Base-by-base conservation (phyloP, 75 land plant species). In the Chamaecyparis obtusa region DNA sequence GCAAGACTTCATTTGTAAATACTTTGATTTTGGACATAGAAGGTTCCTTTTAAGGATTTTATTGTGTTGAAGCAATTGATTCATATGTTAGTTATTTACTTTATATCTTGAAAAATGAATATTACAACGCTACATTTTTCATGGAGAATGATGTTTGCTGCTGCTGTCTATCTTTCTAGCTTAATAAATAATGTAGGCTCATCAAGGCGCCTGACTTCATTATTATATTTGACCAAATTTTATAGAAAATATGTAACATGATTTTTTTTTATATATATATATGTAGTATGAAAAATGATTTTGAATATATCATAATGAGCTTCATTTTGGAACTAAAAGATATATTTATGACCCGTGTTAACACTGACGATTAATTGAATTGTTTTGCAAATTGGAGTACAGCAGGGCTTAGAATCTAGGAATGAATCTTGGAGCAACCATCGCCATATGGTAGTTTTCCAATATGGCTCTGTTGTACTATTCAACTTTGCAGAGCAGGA, bases 391-490 rank as follows among this genome's bases (percentile, higher is more conserved):
- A 78, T 39, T 78, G 37, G 81, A 78, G 81, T 24, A 33, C 43
- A 78, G 27, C 81, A 91, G 91, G 91, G 80, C 8, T n/a, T 88
- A 19, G 86, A 83, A 69, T 55, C 46, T 24, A 55, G 83, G 33
- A 69, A 84, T 17, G 89, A 83, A 19, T 89, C 88, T 83, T 90
- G 81, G 67, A 90, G 88, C 36, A 43, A 77, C 78, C 86, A 86
- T 79, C 90, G 93, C 1, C 94, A 92, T 86, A 90, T 96, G 94
- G 93, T 97, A 77, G 99, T 96, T 1, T 97, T 92, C 86, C 98
- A 97, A 33, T 96, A 97, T 89, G 99, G 99, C 41, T 93, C 98
- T 74, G 94, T 90, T 83, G 96, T 97, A 13, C 86, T 97, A 48
- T 96, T 96, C 86, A 97, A 97, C 84, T 90, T 97, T 80, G 88